Base-by-base conservation (phyloP, 176 grass and related monocot species). In the Oryza glaberrima region DNA sequence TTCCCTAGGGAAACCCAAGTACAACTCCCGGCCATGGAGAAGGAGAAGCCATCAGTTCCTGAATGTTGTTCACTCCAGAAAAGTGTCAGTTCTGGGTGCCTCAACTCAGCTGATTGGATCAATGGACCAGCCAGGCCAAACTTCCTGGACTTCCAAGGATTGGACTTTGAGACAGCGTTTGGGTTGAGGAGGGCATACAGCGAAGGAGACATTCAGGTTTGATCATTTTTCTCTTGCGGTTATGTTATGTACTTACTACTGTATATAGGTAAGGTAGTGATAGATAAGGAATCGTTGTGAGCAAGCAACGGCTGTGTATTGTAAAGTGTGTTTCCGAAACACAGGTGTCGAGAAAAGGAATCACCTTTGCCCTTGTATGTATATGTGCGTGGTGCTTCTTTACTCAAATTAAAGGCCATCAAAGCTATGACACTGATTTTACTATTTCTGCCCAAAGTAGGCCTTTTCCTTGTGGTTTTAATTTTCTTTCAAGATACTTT, bases 121-220 rank as follows among this genome's bases (percentile, higher is more conserved):
- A 89, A 81, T 34, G 83, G 88, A 49, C 61, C 89, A 25, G 68
- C 71, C 19, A 92, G 92, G 86, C 94, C 91, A 75, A 96, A 94
- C 73, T 94, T 99, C 72, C 90, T 99, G 9, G 93, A 91, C 41
- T 94, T 99, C 48, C 91, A 96, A 49, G 96, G 86, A 26, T 26
- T 99, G 22, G 94, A 99, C 91, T 87, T 96, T 47, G 97, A 92
- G 79, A 81, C 82, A 48, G 94, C 88, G n/a, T 96, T 92, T 73
- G 94, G 94, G 45, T 47, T 99, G 76, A 87, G 97, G 82, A 92
- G 97, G 76, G 91, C 97, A 45, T 99, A 88, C 46, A 99, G 97
- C 26, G 97, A 99, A 78, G 94, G 97, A 61, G 97, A 99, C 84
- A 99, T 99, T 82, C 86, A 99, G 97, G 97, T 99, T 44, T 28